Conservation (phyloP, 257 asterid genomes). For the Cordia subcordata region DNA sequence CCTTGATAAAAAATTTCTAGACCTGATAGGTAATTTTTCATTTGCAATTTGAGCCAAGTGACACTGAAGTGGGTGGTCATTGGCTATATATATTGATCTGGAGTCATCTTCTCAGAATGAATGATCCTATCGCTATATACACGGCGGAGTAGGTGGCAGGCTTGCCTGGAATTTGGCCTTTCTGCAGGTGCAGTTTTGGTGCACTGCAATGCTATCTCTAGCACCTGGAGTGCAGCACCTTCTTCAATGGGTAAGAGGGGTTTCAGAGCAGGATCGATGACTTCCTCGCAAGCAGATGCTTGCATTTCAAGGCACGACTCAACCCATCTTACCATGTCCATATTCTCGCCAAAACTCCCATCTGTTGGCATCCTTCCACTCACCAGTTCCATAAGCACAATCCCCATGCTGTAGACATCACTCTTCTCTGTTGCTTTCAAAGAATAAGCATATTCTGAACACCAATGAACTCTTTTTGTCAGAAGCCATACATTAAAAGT, state of each 20-base stretch:
- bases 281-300: slow-evolving; percentile 38
- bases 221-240: slow-evolving; percentile 47
- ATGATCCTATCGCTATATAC: slow-evolving; percentile 44
- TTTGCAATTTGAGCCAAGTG: too few species aligned
- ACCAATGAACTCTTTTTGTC: neutral
- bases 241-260: slow-evolving; percentile 66
- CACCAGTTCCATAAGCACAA: slow-evolving; percentile 89
- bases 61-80: too few species aligned
- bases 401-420: slow-evolving; percentile 92
- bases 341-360: slow-evolving; percentile 53
- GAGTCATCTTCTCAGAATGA: slow-evolving; percentile 44
- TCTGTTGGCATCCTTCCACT: slow-evolving; percentile 89
- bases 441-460: slow-evolving; percentile 80
- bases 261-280: slow-evolving; percentile 60
- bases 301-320: slow-evolving; percentile 51
- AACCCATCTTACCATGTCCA: slow-evolving; percentile 92
- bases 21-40: too few species aligned
- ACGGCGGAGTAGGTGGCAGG: slow-evolving; percentile 51
- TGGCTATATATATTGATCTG: too few species aligned
- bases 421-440: slow-evolving; percentile 79
- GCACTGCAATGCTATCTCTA: slow-evolving; percentile 75
- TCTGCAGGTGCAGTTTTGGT: slow-evolving; percentile 86
- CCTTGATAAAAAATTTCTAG: too few species aligned
- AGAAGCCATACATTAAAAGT: neutral
- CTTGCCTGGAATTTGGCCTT: slow-evolving; percentile 77